A percentile compares a stretch with the other conserved stretches of the same genome.
Conservation (phyloP, 768 basidiomycete genomes). For the Tricholoma sp. region DNA sequence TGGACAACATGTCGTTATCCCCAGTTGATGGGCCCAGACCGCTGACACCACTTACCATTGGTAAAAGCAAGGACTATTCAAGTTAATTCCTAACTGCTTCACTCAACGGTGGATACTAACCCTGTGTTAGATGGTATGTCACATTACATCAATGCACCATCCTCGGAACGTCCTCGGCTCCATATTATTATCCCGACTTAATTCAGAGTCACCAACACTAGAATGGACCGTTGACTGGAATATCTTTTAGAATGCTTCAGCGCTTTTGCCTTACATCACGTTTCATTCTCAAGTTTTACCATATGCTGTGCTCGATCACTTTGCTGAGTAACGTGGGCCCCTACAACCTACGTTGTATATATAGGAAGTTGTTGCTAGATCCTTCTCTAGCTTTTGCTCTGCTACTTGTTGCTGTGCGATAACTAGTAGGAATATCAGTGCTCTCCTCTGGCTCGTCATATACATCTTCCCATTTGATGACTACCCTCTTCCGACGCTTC, state of each 20-base stretch:
- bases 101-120: neutral
- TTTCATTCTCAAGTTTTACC: neutral
- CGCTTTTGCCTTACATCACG: too few relatives aligned
- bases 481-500: slow-evolving; percentile 22
- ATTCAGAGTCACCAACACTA: neutral
- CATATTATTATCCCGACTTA: slow-evolving; percentile 1
- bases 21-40: slow-evolving; percentile 14
- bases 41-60: slow-evolving; percentile 25
- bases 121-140: neutral
- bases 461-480: slow-evolving; percentile 9
- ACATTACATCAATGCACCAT: neutral
- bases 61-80: slow-evolving; percentile 2
- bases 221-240: too few relatives aligned
- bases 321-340: neutral
- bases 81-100: neutral
- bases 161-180: neutral
- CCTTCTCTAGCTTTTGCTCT: slow-evolving; percentile 14
- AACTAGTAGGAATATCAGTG: slow-evolving; percentile 2
- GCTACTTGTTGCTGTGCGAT: slow-evolving; percentile 19
- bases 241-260: too few relatives aligned
- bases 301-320: neutral
- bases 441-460: neutral
- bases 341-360: neutral
- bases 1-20: slow-evolving; percentile 16
- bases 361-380: neutral